Percentiles rank a stretch among this genome's conserved stretches.
phyloP scores from a whole-genome alignment of 2,329 filamentous ascomycete genomes.

The Exutisphaerella laricina region DNA sequence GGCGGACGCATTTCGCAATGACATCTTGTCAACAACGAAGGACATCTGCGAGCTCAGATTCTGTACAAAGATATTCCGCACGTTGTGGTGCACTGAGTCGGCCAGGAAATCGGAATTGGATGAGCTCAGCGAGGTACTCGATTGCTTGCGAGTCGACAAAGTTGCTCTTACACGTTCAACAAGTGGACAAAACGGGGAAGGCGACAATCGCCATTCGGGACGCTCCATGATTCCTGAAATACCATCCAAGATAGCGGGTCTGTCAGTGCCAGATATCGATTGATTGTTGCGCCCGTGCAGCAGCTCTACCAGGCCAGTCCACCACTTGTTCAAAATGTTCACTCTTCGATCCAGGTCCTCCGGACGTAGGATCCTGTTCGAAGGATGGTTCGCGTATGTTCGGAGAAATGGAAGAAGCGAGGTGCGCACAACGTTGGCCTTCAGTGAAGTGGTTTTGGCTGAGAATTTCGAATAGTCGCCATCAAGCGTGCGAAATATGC shows the following conservation, averaged over 20 bases:
- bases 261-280: constrained; percentile 75
- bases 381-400: constrained; percentile 62
- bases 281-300: constrained; percentile 70
- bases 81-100: constrained; percentile 78
- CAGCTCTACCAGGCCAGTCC: constrained; percentile 75
- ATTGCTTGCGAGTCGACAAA: constrained; percentile 44
- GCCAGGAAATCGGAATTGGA: constrained; percentile 62
- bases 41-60: constrained; percentile 79
- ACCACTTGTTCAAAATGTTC: constrained; percentile 84
- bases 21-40: constrained; percentile 86
- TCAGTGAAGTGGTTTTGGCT: constrained; percentile 65
- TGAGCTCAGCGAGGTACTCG: constrained; percentile 50
- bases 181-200: constrained; percentile 61
- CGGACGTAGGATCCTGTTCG: constrained; percentile 59
- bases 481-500: constrained; percentile 61
- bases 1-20: constrained; percentile 64
- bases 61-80: constrained; percentile 77
- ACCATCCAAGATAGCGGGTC: constrained; percentile 72
- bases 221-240: constrained; percentile 79
- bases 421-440: constrained; percentile 67
- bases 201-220: constrained; percentile 75
- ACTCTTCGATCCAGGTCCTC: constrained; percentile 79
- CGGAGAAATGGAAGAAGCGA: constrained; percentile 71
- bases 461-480: constrained; percentile 69
- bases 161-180: constrained; percentile 48